Base-by-base conservation (phyloP, 805 yeast species). In the Saturnispora besseyi region DNA sequence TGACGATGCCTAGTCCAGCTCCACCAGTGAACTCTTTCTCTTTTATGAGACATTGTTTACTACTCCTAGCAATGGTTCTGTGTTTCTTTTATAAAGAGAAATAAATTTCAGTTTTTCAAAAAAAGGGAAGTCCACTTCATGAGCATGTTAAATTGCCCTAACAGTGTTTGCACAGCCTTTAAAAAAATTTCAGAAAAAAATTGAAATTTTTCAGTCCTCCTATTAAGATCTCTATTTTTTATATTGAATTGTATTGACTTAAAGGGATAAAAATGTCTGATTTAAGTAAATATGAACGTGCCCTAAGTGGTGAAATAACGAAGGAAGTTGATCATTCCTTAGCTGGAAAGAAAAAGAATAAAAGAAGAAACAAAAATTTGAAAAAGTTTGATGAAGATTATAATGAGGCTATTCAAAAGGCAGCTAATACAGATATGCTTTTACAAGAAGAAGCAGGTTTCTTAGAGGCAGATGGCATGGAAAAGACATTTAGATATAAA, bases 381-480 rank as follows among this genome's bases (percentile, higher is more conserved):
- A 79, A 79, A 56, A 74, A 80, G 57, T 67, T 81, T 34, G 95
- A 91, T 62, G 73, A 74, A 38, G 82, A 83, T 58, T 86, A 84
- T 65, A 76, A 79, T 55, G 84, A 82, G 52, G 95, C 96, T 1
- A 78, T 86, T n/a, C 72, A 75, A 55, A 76, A 88, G 9, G 96
- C 96, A 2, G 88, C 90, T 10, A 81, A 84, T 4, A 85, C 97
- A 0, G 97, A 93, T 59, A 75, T 88, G 59, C 73, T 93, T 54
- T 70, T 88, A 32, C 87, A 85, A 53, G 98, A 93, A 69, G 83
- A 84, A 29, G 77, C 75, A 4, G 99, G 99, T 43, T 84, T 74
- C 59, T 65, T 93, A 54, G 99, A 93, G 65, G 88, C 96, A 5
- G 99, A 93, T 60, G 83, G 83, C n/a, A 82, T 91, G 90, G 99